Evolutionary conservation across 2,329 filamentous ascomycete genomes (phyloP), one percentile per base, ranked within the genome.

Genomic region (Clarireedia sp.): DNA sequence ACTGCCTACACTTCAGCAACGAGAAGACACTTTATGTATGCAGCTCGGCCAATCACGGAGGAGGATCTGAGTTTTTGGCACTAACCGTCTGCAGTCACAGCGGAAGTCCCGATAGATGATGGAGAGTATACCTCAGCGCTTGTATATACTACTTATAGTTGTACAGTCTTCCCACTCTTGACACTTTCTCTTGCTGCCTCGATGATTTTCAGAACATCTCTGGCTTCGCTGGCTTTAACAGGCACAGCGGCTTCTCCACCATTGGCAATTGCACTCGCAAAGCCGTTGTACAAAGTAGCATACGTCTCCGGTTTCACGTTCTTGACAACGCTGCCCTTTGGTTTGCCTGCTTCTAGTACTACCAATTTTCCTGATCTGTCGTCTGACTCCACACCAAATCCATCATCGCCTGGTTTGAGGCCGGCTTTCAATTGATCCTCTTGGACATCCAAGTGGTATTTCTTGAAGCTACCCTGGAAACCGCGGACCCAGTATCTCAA

Each of bases 401-500:
- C 78, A 3, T 75, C 68, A 55, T 88, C 82, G 0, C 77, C 76
- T 6, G 83, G 82, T 67, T 75, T 78, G 62, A 80, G 70, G 8
- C 87, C 87, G 2, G 72, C 75, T 68, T 80, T 80, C 52, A 91
- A 77, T 69, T 90, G 86, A 55, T 84, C 81, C 72, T 94, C 89
- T 70, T 92, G 88, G 1, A 82, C 74, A 67, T 94, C 89, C 2
- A 92, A 75, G 53, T 78, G 75, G 40, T 74, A 72, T 76, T 91
- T 92, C 73, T 81, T 85, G 71, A 85, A 92, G 66, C 80, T 87
- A 0, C 86, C 89, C 70, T 85, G 83, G 17, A 81, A 81, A 21
- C 89, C 89, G 24, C 87, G 76, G 9, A 91, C 76, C 87, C 88
- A 91, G 75, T 85, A 92, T 40, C 88, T 75, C 57, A 86, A 74